These are phyloP conservation scores for Curvularia verruculosa DNA, from an alignment of 2,329 filamentous ascomycete species.

Conservation along the genomic window DNA sequence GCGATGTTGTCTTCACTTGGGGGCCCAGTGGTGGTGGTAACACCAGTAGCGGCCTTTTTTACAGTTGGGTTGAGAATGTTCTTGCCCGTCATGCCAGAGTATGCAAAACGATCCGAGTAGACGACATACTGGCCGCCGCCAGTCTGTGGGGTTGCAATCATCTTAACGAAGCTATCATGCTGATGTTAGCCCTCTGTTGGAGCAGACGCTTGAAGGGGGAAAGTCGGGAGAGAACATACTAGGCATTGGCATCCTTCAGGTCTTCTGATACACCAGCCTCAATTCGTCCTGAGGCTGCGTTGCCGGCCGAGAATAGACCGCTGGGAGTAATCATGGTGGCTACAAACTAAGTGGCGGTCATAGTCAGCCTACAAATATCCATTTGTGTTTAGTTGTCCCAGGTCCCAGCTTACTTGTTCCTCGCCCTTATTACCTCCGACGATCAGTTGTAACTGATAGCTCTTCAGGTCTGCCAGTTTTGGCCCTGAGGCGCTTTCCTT, in stretches of 20 bases:
- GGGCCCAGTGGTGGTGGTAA: slow-evolving; percentile 40
- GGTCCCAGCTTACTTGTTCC: slow-evolving; percentile 53
- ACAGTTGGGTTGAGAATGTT: slow-evolving; percentile 60
- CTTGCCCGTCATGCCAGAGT: slow-evolving; percentile 68
- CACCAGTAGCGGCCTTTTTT: slow-evolving; percentile 45
- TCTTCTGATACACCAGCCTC: slow-evolving; percentile 28
- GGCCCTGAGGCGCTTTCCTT: slow-evolving; percentile 61
- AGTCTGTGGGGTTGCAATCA: slow-evolving; percentile 61
- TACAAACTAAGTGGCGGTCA: slow-evolving; percentile 12
- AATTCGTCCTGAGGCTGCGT: slow-evolving; percentile 49
- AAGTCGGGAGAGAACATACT: slow-evolving; percentile 52
- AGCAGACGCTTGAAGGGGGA: neutral
- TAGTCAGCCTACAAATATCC: slow-evolving; percentile 3
- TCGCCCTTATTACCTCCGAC: slow-evolving; percentile 63
- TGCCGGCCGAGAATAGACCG: slow-evolving; percentile 52
- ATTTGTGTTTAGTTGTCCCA: neutral
- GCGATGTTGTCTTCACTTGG: slow-evolving; percentile 29
- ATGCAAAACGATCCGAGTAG: slow-evolving; percentile 68
- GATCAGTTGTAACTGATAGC: slow-evolving; percentile 65
- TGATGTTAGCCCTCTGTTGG: slow-evolving; percentile 12
- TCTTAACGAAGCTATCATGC: slow-evolving; percentile 46
- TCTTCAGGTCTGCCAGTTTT: slow-evolving; percentile 56
- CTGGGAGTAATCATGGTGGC: slow-evolving; percentile 50
- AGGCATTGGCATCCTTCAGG: slow-evolving; percentile 57
- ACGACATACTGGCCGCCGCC: slow-evolving; percentile 63